phyloP scores from a whole-genome alignment of 495 filamentous ascomycete genomes.

The Gamarada debralockiae region DNA sequence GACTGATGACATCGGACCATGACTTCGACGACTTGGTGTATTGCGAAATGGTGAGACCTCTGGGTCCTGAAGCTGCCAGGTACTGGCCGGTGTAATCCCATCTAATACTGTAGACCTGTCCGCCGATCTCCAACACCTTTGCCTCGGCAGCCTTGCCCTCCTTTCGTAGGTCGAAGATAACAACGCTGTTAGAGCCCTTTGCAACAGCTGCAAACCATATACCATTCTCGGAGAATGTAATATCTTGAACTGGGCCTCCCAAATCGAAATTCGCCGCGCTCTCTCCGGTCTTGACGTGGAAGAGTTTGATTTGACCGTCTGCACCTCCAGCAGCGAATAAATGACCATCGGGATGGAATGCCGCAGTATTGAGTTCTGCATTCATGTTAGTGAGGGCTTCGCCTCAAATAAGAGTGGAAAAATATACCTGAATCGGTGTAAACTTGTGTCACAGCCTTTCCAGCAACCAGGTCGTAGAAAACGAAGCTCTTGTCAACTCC shows the following conservation, averaged over 20 bases:
- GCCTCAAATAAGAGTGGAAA: background rate
- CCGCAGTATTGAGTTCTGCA: conserved; percentile 68
- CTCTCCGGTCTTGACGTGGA: conserved; percentile 70
- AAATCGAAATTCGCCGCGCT: conserved; percentile 67
- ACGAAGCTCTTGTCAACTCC: conserved; percentile 92
- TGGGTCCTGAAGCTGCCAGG: conserved; percentile 75
- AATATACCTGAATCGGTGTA: conserved; percentile 78
- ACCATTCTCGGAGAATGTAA: conserved; percentile 96
- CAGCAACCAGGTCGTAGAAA: conserved; percentile 74
- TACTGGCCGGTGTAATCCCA: conserved; percentile 98
- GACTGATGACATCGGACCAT: conserved; percentile 84
- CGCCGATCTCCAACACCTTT: conserved; percentile 81
- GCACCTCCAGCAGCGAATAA: conserved; percentile 80
- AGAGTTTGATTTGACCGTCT: conserved; percentile 78
- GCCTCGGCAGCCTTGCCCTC: conserved; percentile 67
- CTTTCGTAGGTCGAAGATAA: conserved; percentile 89
- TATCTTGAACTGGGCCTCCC: conserved; percentile 60
- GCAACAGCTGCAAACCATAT: conserved; percentile 83
- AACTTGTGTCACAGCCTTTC: conserved; percentile 66
- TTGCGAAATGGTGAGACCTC: conserved; percentile 80
- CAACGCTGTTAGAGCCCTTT: conserved; percentile 67
- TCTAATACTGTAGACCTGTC: conserved; percentile 61
- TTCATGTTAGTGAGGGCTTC: conserved; percentile 30
- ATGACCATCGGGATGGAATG: conserved; percentile 95
- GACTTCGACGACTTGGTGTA: conserved; percentile 78